These are phyloP conservation scores for Sporothrix variecibatus DNA, from an alignment of 2,329 filamentous ascomycete genomes.

Conservation along the genomic window DNA sequence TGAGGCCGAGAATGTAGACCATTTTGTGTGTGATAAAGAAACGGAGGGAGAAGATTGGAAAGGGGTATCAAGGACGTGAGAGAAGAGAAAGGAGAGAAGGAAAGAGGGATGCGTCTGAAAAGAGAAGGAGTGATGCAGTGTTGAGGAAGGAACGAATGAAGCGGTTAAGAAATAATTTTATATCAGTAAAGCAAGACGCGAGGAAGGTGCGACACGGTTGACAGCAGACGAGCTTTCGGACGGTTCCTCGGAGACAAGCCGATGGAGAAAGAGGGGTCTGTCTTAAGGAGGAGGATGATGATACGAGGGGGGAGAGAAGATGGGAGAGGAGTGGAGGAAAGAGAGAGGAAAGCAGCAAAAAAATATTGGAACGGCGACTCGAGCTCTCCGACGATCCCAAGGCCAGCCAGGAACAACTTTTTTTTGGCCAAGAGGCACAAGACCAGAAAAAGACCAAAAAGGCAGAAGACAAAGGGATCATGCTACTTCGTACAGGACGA, in stretches of 20 bases:
- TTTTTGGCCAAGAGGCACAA: neutral
- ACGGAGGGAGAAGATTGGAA: neutral
- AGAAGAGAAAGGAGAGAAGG: neutral
- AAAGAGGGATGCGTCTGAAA: neutral
- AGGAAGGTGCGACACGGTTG: neutral
- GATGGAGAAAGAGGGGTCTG: neutral
- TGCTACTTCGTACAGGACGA: neutral
- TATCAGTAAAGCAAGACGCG: neutral
- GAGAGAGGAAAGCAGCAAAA: neutral
- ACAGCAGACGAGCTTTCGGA: neutral
- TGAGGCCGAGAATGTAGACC: conserved; percentile 37
- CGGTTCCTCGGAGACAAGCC: neutral
- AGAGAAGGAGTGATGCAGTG: neutral
- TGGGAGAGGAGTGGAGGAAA: neutral
- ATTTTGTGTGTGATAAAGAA: conserved; percentile 23
- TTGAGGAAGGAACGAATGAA: neutral
- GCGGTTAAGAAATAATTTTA: neutral
- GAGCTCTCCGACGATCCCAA: neutral
- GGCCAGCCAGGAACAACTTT: neutral
- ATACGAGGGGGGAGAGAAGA: neutral
- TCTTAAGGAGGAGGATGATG: too few species aligned
- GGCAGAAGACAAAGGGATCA: conserved; percentile 4
- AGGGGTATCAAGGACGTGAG: neutral
- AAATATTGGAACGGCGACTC: neutral
- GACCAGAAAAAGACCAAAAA: too few species aligned